These are phyloP conservation scores for Colletotrichum orchidophilum DNA, from an alignment of 2,329 filamentous ascomycete genomes.

Conservation along the genomic window DNA sequence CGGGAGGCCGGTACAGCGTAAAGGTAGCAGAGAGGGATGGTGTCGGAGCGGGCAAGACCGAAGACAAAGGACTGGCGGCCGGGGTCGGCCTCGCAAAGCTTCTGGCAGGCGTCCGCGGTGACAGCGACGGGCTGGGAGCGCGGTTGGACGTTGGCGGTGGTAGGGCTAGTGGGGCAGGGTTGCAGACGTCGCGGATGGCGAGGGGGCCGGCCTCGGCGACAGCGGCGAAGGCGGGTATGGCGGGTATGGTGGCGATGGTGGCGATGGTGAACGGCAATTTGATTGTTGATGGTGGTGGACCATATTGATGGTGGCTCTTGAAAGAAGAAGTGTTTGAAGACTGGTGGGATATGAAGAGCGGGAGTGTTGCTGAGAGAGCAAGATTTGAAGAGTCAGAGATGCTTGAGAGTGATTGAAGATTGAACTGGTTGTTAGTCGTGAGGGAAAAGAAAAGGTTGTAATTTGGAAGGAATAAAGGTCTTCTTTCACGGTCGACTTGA, in stretches of 20 bases:
- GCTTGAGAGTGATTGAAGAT: slow-evolving; percentile 7
- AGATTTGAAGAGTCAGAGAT: slow-evolving; percentile 1
- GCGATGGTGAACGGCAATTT: slow-evolving; percentile 23
- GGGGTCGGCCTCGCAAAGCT: slow-evolving; percentile 20
- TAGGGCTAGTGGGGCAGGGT: slow-evolving; percentile 7
- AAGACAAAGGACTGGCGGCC: slow-evolving; percentile 18
- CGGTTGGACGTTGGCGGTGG: slow-evolving; percentile 2
- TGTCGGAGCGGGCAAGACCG: slow-evolving; percentile 4
- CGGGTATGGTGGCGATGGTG: slow-evolving; percentile 9
- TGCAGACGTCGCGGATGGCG: slow-evolving; percentile 15
- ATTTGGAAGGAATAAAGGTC: not conserved
- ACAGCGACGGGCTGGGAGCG: slow-evolving; percentile 15
- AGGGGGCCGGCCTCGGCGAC: slow-evolving; percentile 15
- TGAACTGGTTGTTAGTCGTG: slow-evolving; percentile 14
- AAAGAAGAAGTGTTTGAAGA: not conserved
- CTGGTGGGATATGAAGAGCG: not conserved
- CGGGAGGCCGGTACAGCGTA: slow-evolving; percentile 18
- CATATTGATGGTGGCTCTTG: not conserved
- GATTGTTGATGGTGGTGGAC: not conserved
- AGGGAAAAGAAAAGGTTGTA: not conserved
- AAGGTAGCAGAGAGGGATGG: slow-evolving; percentile 17
- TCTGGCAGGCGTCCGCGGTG: slow-evolving; percentile 23
- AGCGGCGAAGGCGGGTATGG: slow-evolving; percentile 10
- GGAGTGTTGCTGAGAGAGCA: not conserved
- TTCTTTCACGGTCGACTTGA: not conserved